phyloP scores from a whole-genome alignment of 768 basidiomycete species.

The Boletus rex-veris region DNA sequence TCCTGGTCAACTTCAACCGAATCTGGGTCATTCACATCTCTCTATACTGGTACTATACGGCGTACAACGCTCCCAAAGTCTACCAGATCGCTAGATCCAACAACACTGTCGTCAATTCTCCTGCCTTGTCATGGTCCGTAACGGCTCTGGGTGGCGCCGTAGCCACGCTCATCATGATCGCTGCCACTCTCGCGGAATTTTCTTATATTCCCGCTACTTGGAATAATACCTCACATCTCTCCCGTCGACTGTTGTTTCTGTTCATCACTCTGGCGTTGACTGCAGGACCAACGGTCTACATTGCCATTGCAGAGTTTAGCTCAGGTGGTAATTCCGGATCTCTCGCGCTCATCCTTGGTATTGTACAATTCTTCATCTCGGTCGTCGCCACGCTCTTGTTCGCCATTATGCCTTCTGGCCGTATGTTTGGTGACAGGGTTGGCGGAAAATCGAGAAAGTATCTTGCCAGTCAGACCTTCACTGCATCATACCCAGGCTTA shows the following conservation, averaged over 20 bases:
- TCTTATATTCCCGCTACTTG: slow-evolving; percentile 97
- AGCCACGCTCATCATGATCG: slow-evolving; percentile 94
- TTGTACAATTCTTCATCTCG: slow-evolving; percentile 95
- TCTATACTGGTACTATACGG: slow-evolving; percentile 94
- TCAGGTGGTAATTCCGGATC: slow-evolving; percentile 56
- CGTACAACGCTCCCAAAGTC: slow-evolving; percentile 87
- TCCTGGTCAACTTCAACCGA: slow-evolving; percentile 99
- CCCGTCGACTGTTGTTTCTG: slow-evolving; percentile 87
- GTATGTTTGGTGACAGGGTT: slow-evolving; percentile 98
- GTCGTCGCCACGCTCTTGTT: slow-evolving; percentile 84
- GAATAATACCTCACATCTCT: slow-evolving; percentile 97
- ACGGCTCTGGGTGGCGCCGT: slow-evolving; percentile 94
- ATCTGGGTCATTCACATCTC: slow-evolving; percentile 98
- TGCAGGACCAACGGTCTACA: slow-evolving; percentile 90
- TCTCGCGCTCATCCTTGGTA: slow-evolving; percentile 86
- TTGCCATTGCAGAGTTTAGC: slow-evolving; percentile 76
- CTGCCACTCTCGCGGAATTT: slow-evolving; percentile 92
- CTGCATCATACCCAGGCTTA: slow-evolving; percentile 86
- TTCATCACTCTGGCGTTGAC: slow-evolving; percentile 88
- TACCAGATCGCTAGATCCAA: slow-evolving; percentile 48
- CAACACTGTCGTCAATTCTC: slow-evolving; percentile 48
- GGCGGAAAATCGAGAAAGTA: slow-evolving; percentile 95
- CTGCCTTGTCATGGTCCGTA: slow-evolving; percentile 90
- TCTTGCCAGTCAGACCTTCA: slow-evolving; percentile 97
- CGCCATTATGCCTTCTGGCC: slow-evolving; percentile 88